Conservation (phyloP, 2,329 filamentous ascomycete species). For the Claviceps pazoutovae region DNA sequence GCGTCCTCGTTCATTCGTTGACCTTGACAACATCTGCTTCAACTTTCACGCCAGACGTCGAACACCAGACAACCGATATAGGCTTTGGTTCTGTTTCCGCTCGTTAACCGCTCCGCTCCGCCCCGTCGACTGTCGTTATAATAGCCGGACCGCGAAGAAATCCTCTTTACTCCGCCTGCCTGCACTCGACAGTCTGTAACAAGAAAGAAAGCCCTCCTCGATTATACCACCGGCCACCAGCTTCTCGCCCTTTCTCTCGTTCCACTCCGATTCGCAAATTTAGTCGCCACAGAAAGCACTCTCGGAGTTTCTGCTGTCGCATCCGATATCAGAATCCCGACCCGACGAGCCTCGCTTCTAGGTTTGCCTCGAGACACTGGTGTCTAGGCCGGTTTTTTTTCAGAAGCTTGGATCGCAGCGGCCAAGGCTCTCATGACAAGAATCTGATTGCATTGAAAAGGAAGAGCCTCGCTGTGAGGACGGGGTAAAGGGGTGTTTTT, state of each 20-base stretch:
- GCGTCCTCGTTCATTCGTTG: not conserved
- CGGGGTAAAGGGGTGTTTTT: not conserved
- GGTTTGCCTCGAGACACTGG: not conserved
- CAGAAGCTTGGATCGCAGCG: not conserved
- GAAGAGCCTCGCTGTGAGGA: not conserved
- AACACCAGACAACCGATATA: not conserved
- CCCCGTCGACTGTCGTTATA: not conserved
- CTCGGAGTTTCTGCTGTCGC: not conserved
- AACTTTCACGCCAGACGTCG: slow-evolving; percentile 2
- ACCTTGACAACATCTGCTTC: not conserved
- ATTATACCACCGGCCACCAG: not conserved
- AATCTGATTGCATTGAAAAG: not conserved
- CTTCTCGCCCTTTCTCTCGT: not conserved
- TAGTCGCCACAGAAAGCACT: not conserved
- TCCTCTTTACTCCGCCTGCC: not conserved
- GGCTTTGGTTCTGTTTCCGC: not conserved
- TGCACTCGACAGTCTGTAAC: not conserved
- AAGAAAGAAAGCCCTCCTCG: too few relatives aligned
- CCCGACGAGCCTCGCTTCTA: not conserved
- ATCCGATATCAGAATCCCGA: not conserved
- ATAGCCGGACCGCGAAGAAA: not conserved
- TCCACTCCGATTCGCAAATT: not conserved
- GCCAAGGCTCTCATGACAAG: not conserved
- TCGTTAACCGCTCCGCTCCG: not conserved
- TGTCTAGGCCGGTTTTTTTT: too few relatives aligned